These are phyloP conservation scores for Boletus reticulatus DNA, from an alignment of 768 basidiomycete genomes.

Conservation along the genomic window DNA sequence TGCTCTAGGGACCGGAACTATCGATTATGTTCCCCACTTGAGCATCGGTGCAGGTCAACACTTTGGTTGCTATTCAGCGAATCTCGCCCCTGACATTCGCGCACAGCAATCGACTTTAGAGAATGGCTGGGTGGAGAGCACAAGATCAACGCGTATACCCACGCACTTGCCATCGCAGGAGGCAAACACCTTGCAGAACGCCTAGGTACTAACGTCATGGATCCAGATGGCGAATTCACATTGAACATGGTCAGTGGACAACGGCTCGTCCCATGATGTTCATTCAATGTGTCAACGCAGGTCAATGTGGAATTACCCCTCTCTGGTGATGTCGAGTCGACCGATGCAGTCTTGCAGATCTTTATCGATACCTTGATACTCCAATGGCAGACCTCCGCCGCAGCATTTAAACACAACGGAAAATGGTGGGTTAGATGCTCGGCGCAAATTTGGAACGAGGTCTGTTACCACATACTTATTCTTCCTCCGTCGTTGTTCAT, in stretches of 20 bases:
- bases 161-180: conserved; percentile 63
- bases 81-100: conserved; percentile 2
- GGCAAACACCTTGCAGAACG: conserved; percentile 57
- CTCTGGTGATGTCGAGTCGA: conserved; percentile 22
- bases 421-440: conserved; percentile 35
- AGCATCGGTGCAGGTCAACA: conserved; percentile 50
- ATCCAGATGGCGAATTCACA: conserved; percentile 58
- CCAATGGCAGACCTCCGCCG: conserved; percentile 18
- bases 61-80: neutral
- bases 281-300: conserved; percentile 16
- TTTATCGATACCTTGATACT: conserved; percentile 18
- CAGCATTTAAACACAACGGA: conserved; percentile 23
- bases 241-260: conserved; percentile 58
- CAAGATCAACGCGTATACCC: conserved; percentile 69
- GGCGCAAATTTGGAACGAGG: conserved; percentile 33
- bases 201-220: conserved; percentile 62
- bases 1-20: conserved; percentile 59
- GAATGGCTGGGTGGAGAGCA: conserved; percentile 72
- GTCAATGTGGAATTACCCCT: conserved; percentile 42
- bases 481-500: neutral
- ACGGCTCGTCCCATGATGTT: neutral
- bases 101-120: conserved; percentile 68
- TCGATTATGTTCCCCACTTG: conserved; percentile 52
- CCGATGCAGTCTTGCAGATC: conserved; percentile 12
- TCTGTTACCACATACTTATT: conserved; percentile 4